A percentile compares a stretch with the other conserved stretches of the same genome.
phyloP scores from a whole-genome alignment of 2,329 filamentous ascomycete genomes.

The Exophiala sp. region DNA sequence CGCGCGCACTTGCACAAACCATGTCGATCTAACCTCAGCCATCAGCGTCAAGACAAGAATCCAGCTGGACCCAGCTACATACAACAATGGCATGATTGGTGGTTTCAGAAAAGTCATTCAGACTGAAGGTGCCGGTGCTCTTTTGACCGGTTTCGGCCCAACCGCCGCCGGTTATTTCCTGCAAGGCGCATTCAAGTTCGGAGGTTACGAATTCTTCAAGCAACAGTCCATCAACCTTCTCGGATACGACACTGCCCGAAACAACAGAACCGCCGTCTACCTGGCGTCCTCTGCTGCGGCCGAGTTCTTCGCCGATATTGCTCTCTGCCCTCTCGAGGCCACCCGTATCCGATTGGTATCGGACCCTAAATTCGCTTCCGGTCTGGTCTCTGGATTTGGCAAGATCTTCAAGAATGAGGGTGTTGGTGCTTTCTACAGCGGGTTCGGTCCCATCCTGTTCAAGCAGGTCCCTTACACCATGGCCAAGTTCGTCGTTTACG shows the following conservation, averaged over 20 bases:
- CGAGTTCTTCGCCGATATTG: constrained; percentile 59
- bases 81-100: constrained; percentile 81
- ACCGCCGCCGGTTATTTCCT: constrained; percentile 90
- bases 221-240: constrained; percentile 75
- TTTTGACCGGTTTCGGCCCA: constrained; percentile 78
- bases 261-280: constrained; percentile 79
- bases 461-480: constrained; percentile 92
- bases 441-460: constrained; percentile 81
- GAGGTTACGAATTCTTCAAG: constrained; percentile 96
- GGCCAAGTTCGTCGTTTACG: constrained; percentile 91
- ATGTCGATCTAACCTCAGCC: background rate
- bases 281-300: constrained; percentile 58
- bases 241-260: constrained; percentile 68
- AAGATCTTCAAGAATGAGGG: constrained; percentile 82
- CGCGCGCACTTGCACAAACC: no score
- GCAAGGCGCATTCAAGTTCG: constrained; percentile 88
- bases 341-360: constrained; percentile 91
- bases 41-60: constrained; percentile 89
- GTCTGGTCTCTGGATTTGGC: constrained; percentile 69
- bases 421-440: constrained; percentile 80
- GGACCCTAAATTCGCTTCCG: constrained; percentile 75
- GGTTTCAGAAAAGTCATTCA: constrained; percentile 79
- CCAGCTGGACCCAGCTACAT: constrained; percentile 82
- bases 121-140: constrained; percentile 77
- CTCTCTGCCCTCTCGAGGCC: constrained; percentile 85